Evolutionary conservation across 768 basidiomycete species (phyloP).

Genomic region (Boletus insuetus): DNA sequence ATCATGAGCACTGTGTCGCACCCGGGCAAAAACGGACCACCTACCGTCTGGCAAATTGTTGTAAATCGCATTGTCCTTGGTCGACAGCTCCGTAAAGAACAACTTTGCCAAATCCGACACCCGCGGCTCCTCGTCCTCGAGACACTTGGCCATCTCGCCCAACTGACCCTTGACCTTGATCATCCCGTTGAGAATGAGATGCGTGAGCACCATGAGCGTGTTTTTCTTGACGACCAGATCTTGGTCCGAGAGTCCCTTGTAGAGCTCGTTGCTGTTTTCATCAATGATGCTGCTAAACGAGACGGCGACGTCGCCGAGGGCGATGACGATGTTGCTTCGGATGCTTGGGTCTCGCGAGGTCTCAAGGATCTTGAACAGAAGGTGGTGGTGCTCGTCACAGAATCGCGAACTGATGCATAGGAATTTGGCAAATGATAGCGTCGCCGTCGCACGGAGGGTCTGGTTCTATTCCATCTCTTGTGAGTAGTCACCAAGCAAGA

Average conservation of each 20-base stretch:
- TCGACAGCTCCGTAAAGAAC: conserved; percentile 94
- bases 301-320: conserved; percentile 94
- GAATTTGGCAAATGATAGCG: conserved; percentile 90
- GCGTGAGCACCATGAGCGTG: conserved; percentile 96
- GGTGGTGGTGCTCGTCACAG: conserved; percentile 83
- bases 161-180: conserved; percentile 99
- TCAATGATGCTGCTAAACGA: conserved; percentile 98
- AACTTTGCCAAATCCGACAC: conserved; percentile 95
- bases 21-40: conserved; percentile 16
- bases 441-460: conserved; percentile 82
- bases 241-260: conserved; percentile 87
- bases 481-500: conserved; percentile 6
- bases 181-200: conserved; percentile 97
- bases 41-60: conserved; percentile 95
- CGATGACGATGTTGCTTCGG: conserved; percentile 95
- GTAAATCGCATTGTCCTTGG: conserved; percentile 98
- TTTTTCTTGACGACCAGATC: conserved; percentile 96
- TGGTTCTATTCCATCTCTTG: conserved; percentile 57
- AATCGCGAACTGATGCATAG: conserved; percentile 93
- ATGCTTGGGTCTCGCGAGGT: conserved; percentile 87
- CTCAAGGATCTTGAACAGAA: conserved; percentile 93
- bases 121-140: conserved; percentile 85
- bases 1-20: conserved; percentile 1
- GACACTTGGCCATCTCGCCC: conserved; percentile 99
- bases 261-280: conserved; percentile 94